phyloP scores from a whole-genome alignment of 1,284 basidiomycete species.

The Ganoderma lucidum region DNA sequence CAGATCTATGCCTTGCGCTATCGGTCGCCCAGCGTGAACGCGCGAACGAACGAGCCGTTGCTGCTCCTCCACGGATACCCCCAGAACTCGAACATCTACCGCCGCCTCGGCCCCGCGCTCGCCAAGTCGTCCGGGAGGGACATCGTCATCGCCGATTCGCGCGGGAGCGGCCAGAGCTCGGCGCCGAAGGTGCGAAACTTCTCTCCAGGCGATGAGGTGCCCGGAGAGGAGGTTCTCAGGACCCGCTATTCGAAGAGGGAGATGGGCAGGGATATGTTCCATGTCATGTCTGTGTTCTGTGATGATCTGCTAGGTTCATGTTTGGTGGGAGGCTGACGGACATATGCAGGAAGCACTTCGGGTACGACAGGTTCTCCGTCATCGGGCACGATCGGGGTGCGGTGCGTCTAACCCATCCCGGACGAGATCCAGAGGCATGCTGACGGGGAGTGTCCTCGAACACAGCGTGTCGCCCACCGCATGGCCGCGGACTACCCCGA shows the following conservation, averaged over 20 bases:
- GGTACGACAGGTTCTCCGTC: conserved; percentile 6
- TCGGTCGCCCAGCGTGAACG: not conserved
- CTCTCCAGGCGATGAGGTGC: not conserved
- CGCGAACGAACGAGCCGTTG: not conserved
- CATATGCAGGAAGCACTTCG: not conserved
- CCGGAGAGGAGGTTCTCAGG: not conserved
- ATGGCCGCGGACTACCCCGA: conserved; percentile 5
- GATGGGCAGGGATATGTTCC: conserved; percentile 1
- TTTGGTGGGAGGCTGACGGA: not conserved
- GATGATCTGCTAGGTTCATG: too few species aligned
- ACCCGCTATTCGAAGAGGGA: conserved; percentile 7
- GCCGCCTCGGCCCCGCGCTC: conserved; percentile 4
- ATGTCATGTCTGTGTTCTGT: not conserved
- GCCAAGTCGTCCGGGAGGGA: conserved; percentile 1
- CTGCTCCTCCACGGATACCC: conserved; percentile 5
- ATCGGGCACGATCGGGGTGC: conserved; percentile 9
- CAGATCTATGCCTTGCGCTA: conserved; percentile 3
- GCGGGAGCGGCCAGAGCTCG: conserved; percentile 5
- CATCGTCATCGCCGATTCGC: conserved; percentile 6
- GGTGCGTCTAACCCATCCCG: not conserved
- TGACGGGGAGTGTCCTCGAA: not conserved
- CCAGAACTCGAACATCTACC: conserved; percentile 6
- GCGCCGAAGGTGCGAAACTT: conserved; percentile 6
- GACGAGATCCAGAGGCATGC: not conserved
- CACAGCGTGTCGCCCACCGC: conserved; percentile 1